Percentiles rank a stretch among this genome's conserved stretches.
phyloP scores from a whole-genome alignment of 805 yeast genomes.

The Danielia reshetovae region DNA sequence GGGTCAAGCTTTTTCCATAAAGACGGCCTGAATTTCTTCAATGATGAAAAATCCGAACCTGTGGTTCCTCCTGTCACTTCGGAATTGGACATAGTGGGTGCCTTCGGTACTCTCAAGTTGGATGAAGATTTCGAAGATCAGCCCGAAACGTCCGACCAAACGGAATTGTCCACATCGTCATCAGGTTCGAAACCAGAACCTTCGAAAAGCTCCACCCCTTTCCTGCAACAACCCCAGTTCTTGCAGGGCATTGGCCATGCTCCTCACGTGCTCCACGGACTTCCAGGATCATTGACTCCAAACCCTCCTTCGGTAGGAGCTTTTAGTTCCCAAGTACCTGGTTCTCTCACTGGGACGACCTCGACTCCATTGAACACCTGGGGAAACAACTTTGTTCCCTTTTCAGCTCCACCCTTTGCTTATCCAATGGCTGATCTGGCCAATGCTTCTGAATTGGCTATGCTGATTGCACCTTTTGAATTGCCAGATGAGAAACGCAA shows the following conservation, averaged over 20 bases:
- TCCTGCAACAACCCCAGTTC: background rate
- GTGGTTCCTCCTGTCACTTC: conserved; percentile 4
- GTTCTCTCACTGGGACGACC: conserved; percentile 15
- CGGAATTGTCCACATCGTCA: background rate
- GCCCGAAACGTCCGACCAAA: background rate
- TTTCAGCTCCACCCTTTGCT: conserved; percentile 35
- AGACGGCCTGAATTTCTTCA: conserved; percentile 19
- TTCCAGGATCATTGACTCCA: conserved; percentile 26
- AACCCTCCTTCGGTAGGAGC: conserved; percentile 18
- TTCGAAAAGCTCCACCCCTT: background rate
- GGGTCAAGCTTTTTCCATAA: conserved; percentile 5
- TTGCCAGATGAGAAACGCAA: conserved; percentile 19
- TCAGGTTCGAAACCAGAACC: background rate
- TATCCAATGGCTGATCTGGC: conserved; percentile 15
- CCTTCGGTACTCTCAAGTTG: conserved; percentile 43
- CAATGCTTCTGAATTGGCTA: conserved; percentile 12
- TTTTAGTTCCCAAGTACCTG: conserved; percentile 9
- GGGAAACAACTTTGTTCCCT: conserved; percentile 29
- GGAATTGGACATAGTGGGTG: conserved; percentile 45
- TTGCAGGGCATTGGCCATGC: background rate
- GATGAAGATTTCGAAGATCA: conserved; percentile 31
- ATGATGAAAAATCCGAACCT: conserved; percentile 17
- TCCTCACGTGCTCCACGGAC: background rate
- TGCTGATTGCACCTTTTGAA: conserved; percentile 23
- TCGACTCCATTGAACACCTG: conserved; percentile 37